A percentile compares a stretch with the other conserved stretches of the same genome.
phyloP scores from a whole-genome alignment of 2,329 filamentous ascomycete species.

The Truncatella angustata region DNA sequence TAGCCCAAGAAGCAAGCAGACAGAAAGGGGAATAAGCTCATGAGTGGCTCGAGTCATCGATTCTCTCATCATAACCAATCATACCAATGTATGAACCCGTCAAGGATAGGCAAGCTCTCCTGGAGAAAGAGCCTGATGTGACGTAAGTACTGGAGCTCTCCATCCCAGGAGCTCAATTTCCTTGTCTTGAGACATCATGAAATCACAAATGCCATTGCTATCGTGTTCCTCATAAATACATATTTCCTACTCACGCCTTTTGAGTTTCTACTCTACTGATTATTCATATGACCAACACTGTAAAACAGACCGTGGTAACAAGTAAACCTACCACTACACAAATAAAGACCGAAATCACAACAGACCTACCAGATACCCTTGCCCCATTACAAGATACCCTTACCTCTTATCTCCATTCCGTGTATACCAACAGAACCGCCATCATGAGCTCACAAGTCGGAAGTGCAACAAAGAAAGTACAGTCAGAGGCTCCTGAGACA shows the following conservation, averaged over 20 bases:
- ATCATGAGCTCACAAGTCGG: slow-evolving; percentile 9
- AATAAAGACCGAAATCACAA: slow-evolving; percentile 15
- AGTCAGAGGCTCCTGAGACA: slow-evolving; percentile 9
- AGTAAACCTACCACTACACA: slow-evolving; percentile 17
- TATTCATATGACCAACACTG: slow-evolving; percentile 11
- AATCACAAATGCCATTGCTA: neutral
- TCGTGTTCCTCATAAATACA: slow-evolving; percentile 6
- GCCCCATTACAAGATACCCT: slow-evolving; percentile 1
- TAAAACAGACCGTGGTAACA: slow-evolving; percentile 14
- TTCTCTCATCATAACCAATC: neutral
- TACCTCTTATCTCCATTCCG: neutral
- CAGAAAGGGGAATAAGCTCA: neutral
- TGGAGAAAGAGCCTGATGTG: slow-evolving; percentile 1
- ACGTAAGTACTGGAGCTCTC: slow-evolving; percentile 13
- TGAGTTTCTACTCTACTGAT: neutral
- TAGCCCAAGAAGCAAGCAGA: neutral
- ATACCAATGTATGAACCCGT: neutral
- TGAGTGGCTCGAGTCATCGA: neutral
- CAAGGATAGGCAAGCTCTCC: neutral
- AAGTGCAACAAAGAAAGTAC: slow-evolving; percentile 19
- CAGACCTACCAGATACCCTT: slow-evolving; percentile 7
- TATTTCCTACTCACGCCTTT: neutral
- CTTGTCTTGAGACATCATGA: neutral
- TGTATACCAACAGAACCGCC: neutral
- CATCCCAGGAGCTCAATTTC: neutral